Evolutionary conservation across 495 filamentous ascomycete genomes (phyloP).

Genomic region (Monascus purpureus): DNA sequence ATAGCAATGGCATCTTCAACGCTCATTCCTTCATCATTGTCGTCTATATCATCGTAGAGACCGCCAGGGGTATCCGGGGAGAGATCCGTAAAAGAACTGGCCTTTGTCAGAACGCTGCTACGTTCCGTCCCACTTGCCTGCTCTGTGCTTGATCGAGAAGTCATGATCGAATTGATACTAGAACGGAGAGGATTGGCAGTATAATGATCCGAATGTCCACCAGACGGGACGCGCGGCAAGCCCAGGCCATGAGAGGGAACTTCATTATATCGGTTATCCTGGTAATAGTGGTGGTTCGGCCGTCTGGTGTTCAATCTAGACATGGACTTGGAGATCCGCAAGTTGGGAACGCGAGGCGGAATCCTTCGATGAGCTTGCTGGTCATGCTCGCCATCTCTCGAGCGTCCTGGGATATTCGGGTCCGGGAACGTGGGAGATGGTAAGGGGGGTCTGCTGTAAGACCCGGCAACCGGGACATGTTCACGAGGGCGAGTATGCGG

Average conservation of each 20-base stretch:
- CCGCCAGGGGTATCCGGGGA: constrained; percentile 44
- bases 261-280: constrained; percentile 8
- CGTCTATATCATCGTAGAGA: constrained; percentile 33
- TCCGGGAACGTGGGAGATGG: constrained; percentile 10
- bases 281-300: constrained; percentile 14
- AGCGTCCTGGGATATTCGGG: constrained; percentile 7
- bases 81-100: constrained; percentile 54
- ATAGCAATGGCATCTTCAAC: constrained; percentile 89
- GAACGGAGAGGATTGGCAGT: constrained; percentile 46
- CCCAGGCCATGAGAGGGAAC: constrained; percentile 11
- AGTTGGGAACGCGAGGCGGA: constrained; percentile 13
- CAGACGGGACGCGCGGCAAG: constrained; percentile 20
- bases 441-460: constrained; percentile 8
- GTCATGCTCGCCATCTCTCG: constrained; percentile 15
- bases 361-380: constrained; percentile 14
- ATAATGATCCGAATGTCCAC: constrained; percentile 14
- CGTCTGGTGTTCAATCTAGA: constrained; percentile 17
- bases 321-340: constrained; percentile 31
- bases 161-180: constrained; percentile 57
- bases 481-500: constrained; percentile 13
- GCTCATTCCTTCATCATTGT: constrained; percentile 61
- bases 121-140: constrained; percentile 60
- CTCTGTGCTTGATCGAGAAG: constrained; percentile 54
- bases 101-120: constrained; percentile 68
- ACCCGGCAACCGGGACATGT: constrained; percentile 10